Base-by-base conservation (phyloP, 202 grass and related monocot species). In the Hordeum pubiflorum region DNA sequence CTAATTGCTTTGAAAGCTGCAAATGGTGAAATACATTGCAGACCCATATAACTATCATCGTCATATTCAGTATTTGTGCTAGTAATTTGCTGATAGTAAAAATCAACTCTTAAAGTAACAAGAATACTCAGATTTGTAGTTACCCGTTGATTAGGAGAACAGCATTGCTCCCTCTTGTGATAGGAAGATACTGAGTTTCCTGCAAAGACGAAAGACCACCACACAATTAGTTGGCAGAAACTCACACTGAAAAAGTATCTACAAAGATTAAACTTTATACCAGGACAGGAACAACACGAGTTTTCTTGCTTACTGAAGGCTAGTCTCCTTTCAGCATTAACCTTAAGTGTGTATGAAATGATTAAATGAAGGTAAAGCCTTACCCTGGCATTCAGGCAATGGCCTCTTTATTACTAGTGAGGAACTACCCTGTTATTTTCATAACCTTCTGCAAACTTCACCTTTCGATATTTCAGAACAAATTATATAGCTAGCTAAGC, bases 81-180 rank as follows among this genome's bases (percentile, higher is more conserved):
- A 57, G 23, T 58, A 27, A 79, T 12, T 11, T 68, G n/a, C 63
- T 48, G 9, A 72, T 58, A 55, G 41, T 74, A 73, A 69, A 43
- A 63, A 71, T 73, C 24, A 70, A 86, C 36, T 58, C 33, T 84
- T 32, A 76, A 9, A 63, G 58, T 24, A 41, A 33, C n/a, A 8
- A 36, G 20, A 80, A 87, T 63, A 11, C 27, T 76, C 52, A 79
- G 54, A 81, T 70, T 18, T 72, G 36, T 82, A 77, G 38, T 89
- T 99, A 99, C 96, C 96, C 96, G 39, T 99, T 99, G 83, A 99
- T 89, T 86, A 99, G 85, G 74, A 99, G 90, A 89, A 96, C 90
- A 86, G 90, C 91, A 77, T 83, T 96, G 74, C 90, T 91, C 77
- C 96, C 96, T 83, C 96, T 93, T 86, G 90, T 96, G 80, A 99